Percentiles rank a stretch among this genome's conserved stretches.
These are phyloP conservation scores for Asterionellopsis glacialis DNA, from an alignment of 108 stramenopile species.

Conservation along the genomic window DNA sequence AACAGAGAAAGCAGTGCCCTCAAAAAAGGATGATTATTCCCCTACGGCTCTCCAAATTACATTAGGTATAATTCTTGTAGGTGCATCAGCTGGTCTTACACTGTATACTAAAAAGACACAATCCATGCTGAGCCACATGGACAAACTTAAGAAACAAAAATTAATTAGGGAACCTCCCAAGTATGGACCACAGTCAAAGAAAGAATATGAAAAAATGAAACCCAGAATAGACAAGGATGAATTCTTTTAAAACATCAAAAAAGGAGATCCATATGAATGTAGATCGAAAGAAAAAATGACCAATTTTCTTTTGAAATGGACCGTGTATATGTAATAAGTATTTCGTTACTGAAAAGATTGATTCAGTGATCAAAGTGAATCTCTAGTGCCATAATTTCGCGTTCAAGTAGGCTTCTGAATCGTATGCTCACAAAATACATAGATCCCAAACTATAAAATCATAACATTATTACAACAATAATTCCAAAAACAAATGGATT, in stretches of 20 bases:
- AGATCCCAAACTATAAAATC: too few species aligned
- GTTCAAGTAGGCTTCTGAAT: too few species aligned
- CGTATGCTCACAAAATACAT: too few species aligned
- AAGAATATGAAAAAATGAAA: conserved; percentile 59
- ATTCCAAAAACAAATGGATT: not conserved
- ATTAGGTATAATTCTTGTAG: conserved; percentile 43
- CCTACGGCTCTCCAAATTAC: conserved; percentile 23
- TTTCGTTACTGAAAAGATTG: too few species aligned
- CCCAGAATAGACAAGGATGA: conserved; percentile 60
- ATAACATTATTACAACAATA: too few species aligned
- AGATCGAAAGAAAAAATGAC: too few species aligned
- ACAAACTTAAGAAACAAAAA: conserved; percentile 33
- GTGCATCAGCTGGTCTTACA: conserved; percentile 62
- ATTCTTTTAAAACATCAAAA: conserved; percentile 25
- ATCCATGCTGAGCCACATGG: conserved; percentile 50
- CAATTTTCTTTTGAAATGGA: too few species aligned
- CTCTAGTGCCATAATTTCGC: too few species aligned
- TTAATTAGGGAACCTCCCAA: conserved; percentile 33
- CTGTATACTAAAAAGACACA: conserved; percentile 65
- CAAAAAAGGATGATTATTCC: not conserved
- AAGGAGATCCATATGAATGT: not conserved
- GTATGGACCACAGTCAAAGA: conserved; percentile 60
- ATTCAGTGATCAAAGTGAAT: too few species aligned
- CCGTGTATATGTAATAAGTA: too few species aligned
- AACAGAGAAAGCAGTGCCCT: not conserved